Conservation (phyloP, 1,284 basidiomycete species). For the Mycena citricolor region DNA sequence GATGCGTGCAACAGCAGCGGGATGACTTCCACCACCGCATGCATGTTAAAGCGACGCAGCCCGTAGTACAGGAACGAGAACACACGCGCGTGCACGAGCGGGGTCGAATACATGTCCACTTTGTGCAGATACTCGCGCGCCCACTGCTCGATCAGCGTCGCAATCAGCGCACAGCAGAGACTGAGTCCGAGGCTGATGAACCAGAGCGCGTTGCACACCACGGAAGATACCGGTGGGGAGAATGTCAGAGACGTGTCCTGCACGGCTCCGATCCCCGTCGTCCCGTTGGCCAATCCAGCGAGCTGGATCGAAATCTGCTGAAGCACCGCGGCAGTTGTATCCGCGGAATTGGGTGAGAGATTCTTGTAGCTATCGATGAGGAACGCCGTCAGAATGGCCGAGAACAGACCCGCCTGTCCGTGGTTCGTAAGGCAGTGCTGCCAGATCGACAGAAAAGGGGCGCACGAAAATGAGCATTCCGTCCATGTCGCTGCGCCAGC, state of each 20-base stretch:
- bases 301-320: conserved; percentile 12
- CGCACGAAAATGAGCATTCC: conserved; percentile 10
- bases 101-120: conserved; percentile 1
- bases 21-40: conserved; percentile 11
- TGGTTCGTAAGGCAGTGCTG: background rate
- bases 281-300: background rate
- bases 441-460: too few species aligned
- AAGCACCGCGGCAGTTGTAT: conserved; percentile 6
- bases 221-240: background rate
- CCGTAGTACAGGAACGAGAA: conserved; percentile 12
- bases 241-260: background rate
- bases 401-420: conserved; percentile 17
- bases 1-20: conserved; percentile 18
- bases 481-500: conserved; percentile 12
- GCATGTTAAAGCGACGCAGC: conserved; percentile 5
- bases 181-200: conserved; percentile 13
- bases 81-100: conserved; percentile 4
- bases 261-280: background rate
- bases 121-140: conserved; percentile 11
- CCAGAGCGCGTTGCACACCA: conserved; percentile 12
- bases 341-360: conserved; percentile 3
- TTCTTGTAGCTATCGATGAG: conserved; percentile 17
- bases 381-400: conserved; percentile 19
- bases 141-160: conserved; percentile 15
- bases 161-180: conserved; percentile 8